A percentile compares a stretch with the other conserved stretches of the same genome.
Evolutionary conservation across 139 green algal species (phyloP).

Genomic region (Limnomonas spitsbergensis): DNA sequence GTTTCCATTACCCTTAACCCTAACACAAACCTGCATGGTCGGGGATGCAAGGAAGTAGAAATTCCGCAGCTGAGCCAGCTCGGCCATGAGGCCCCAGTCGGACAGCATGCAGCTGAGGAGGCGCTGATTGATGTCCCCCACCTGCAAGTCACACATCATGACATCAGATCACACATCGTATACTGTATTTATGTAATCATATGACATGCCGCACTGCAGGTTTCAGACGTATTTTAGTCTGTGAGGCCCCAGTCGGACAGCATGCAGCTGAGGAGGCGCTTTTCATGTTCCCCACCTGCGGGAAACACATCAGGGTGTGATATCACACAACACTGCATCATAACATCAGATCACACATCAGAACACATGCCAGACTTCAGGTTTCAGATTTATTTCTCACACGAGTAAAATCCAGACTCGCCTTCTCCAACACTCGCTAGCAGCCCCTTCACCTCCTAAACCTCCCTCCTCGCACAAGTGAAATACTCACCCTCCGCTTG

Average conservation of each 20-base stretch:
- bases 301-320: background rate
- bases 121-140: slow-evolving; percentile 11
- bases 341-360: background rate
- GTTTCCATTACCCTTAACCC: too few species aligned
- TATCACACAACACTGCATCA: too few species aligned
- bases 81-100: slow-evolving; percentile 24
- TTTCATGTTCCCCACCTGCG: slow-evolving; percentile 4
- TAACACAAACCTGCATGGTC: slow-evolving; percentile 20
- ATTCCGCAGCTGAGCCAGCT: slow-evolving; percentile 22
- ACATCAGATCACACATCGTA: background rate
- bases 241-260: slow-evolving; percentile 27
- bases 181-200: background rate
- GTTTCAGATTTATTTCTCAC: background rate
- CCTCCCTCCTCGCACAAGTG: too few species aligned
- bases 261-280: slow-evolving; percentile 21
- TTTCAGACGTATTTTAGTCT: slow-evolving; percentile 2
- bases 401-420: too few species aligned
- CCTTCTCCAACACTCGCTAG: too few species aligned
- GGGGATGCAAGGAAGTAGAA: slow-evolving; percentile 29
- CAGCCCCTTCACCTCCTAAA: too few species aligned
- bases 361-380: background rate
- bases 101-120: slow-evolving; percentile 27
- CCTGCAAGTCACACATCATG: background rate
- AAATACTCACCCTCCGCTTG: background rate
- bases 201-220: background rate